Evolutionary conservation across 768 basidiomycete genomes (phyloP).

Genomic region (Coprinopsis strossmayeri): DNA sequence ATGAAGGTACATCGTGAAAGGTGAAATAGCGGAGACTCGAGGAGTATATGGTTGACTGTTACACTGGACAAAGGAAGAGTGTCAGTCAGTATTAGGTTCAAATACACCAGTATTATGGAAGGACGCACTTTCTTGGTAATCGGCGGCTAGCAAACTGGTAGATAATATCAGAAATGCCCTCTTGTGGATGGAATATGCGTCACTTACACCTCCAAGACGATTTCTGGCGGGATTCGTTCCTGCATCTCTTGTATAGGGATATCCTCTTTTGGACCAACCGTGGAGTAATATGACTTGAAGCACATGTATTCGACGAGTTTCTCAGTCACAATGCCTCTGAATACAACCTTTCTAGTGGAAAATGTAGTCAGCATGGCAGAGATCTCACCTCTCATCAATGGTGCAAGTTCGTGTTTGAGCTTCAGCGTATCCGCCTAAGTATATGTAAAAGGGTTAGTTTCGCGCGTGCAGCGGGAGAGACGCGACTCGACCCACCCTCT

Average conservation of each 20-base stretch:
- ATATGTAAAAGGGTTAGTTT: neutral
- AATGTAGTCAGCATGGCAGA: neutral
- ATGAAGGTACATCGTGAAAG: neutral
- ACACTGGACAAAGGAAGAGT: neutral
- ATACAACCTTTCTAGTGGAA: neutral
- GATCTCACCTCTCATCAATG: slow-evolving; percentile 60
- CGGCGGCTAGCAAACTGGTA: slow-evolving; percentile 50
- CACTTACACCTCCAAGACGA: slow-evolving; percentile 84
- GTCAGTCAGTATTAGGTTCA: neutral
- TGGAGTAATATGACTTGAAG: slow-evolving; percentile 76
- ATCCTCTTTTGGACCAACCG: slow-evolving; percentile 66
- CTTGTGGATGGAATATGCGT: neutral
- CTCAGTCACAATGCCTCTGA: slow-evolving; percentile 68
- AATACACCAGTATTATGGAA: neutral
- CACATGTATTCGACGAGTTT: slow-evolving; percentile 87
- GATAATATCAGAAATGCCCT: neutral
- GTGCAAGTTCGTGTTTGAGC: slow-evolving; percentile 63
- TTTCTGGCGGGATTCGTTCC: slow-evolving; percentile 81
- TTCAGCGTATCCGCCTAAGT: slow-evolving; percentile 66
- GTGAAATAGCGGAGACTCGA: too few species aligned
- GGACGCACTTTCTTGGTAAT: slow-evolving; percentile 59
- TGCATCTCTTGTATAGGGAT: slow-evolving; percentile 69
- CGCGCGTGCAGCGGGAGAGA: neutral
- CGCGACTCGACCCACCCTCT: slow-evolving; percentile 39
- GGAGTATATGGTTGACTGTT: too few species aligned